Evolutionary conservation across 192 early-diverging fungal species (phyloP).

Genomic region (Backusella morwellensis): DNA sequence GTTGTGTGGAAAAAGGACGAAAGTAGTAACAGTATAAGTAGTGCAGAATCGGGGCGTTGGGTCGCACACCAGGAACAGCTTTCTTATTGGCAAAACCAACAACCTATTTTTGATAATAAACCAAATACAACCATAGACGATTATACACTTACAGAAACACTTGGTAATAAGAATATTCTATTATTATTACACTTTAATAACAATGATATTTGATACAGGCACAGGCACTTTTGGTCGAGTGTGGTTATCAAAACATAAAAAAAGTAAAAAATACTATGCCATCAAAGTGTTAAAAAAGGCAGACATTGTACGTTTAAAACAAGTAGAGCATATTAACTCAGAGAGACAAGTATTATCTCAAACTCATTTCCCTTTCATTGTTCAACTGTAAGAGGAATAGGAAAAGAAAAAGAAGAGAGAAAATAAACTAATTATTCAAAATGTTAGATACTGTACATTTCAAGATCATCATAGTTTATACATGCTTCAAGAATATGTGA

Average conservation of each 20-base stretch:
- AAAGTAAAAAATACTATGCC: constrained; percentile 80
- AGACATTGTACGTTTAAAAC: constrained; percentile 89
- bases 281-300: constrained; percentile 94
- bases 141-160: constrained; percentile 47
- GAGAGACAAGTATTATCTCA: constrained; percentile 86
- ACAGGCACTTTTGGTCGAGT: constrained; percentile 97
- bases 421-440: background rate
- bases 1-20: constrained; percentile 11
- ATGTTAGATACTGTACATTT: constrained; percentile 77
- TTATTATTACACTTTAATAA: background rate
- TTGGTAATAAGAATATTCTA: constrained; percentile 33
- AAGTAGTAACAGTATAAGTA: background rate
- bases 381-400: constrained; percentile 69
- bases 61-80: constrained; percentile 15
- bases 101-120: constrained; percentile 16
- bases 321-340: constrained; percentile 96
- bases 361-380: constrained; percentile 86
- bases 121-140: constrained; percentile 34
- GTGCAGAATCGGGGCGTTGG: constrained; percentile 11
- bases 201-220: constrained; percentile 44
- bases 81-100: constrained; percentile 21
- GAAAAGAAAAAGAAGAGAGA: background rate
- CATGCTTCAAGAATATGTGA: constrained; percentile 88
- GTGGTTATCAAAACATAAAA: constrained; percentile 75
- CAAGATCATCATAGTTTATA: constrained; percentile 80